Conservation (phyloP, 805 yeast genomes). For the Candida ascalaphidarum region DNA sequence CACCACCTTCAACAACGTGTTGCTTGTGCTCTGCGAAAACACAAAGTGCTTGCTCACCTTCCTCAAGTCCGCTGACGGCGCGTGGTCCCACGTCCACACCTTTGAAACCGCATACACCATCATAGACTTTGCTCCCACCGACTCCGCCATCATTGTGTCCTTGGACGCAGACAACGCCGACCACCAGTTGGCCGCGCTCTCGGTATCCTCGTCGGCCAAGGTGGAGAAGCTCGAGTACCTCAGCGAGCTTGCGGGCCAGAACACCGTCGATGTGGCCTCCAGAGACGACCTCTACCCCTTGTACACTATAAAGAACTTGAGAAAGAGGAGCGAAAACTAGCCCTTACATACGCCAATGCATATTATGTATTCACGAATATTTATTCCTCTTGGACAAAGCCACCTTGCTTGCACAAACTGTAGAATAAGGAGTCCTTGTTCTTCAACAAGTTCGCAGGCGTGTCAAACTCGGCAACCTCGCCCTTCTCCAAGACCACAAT, state of each 20-base stretch:
- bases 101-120: slow-evolving; percentile 15
- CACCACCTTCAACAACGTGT: slow-evolving; percentile 20
- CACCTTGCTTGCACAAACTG: slow-evolving; percentile 76
- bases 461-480: slow-evolving; percentile 65
- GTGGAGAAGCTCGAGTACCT: slow-evolving; percentile 7
- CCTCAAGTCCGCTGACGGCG: slow-evolving; percentile 11
- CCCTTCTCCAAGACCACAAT: slow-evolving; percentile 74
- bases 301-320: slow-evolving; percentile 39
- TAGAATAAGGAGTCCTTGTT: slow-evolving; percentile 66
- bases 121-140: slow-evolving; percentile 18
- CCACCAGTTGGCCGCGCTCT: slow-evolving; percentile 15
- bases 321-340: slow-evolving; percentile 64
- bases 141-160: slow-evolving; percentile 16
- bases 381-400: slow-evolving; percentile 32
- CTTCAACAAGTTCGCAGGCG: slow-evolving; percentile 59
- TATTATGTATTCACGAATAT: no score
- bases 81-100: slow-evolving; percentile 21
- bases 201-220: slow-evolving; percentile 12
- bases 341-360: no score
- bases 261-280: slow-evolving; percentile 23
- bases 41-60: slow-evolving; percentile 37
- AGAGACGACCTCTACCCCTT: slow-evolving; percentile 38
- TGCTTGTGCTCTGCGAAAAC: slow-evolving; percentile 45
- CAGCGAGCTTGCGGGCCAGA: slow-evolving; percentile 13
- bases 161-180: slow-evolving; percentile 20